phyloP scores from a whole-genome alignment of 1,139 yeast genomes.

The Barnettozyma hawaiiensis region DNA sequence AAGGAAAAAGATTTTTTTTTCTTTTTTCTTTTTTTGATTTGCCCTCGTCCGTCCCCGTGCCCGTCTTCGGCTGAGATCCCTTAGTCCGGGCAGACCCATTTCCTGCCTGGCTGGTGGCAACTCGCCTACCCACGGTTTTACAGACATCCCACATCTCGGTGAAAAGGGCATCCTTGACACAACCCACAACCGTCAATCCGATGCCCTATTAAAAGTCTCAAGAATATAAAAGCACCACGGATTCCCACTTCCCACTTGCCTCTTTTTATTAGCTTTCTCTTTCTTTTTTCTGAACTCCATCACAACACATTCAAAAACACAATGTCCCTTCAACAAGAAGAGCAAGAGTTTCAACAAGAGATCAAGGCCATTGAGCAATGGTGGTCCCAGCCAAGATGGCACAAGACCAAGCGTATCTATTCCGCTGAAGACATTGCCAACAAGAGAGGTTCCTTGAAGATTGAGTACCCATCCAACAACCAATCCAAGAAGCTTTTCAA shows the following conservation, averaged over 20 bases:
- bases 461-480: slow-evolving; percentile 67
- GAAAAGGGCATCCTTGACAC: slow-evolving; percentile 3
- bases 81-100: background rate
- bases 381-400: slow-evolving; percentile 95
- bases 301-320: background rate
- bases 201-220: slow-evolving; percentile 1
- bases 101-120: no score
- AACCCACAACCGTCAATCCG: slow-evolving; percentile 5
- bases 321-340: slow-evolving; percentile 5
- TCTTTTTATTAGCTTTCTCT: no score
- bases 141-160: slow-evolving; percentile 1
- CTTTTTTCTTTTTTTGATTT: no score
- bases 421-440: slow-evolving; percentile 83
- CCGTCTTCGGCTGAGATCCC: background rate
- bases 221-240: slow-evolving; percentile 3
- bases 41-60: background rate
- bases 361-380: slow-evolving; percentile 48
- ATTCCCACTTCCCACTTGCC: background rate
- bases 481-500: slow-evolving; percentile 81
- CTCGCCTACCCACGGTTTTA: background rate
- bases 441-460: slow-evolving; percentile 73
- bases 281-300: background rate
- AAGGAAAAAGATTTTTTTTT: no score
- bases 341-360: slow-evolving; percentile 4
- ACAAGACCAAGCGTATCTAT: slow-evolving; percentile 81